Evolutionary conservation across 208 protist genomes (phyloP), one percentile per base, ranked within the genome.

Genomic region (Angomonas deanei): DNA sequence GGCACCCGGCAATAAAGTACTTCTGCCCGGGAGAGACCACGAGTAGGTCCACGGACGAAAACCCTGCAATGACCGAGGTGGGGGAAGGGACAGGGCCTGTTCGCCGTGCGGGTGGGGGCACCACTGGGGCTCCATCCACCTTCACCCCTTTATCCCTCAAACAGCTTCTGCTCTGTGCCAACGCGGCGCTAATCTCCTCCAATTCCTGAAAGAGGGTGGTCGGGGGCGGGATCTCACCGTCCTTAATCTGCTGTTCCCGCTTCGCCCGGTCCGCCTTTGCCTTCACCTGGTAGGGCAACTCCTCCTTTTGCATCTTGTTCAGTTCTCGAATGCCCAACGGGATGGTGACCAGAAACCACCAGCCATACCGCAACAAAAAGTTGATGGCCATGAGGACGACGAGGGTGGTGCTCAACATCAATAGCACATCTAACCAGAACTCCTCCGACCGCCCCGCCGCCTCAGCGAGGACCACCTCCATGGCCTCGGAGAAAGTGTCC

Each of bases 1-100:
- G 74, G 58, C 81, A 84, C 13, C 78, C 71, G 15, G 88, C 72
- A n/a, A 92, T 66, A 24, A 92, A 42, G 60, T 76, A 85, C 30
- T 70, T 61, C 64, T 88, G 76, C 8, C 65, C 72, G 10, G 85
- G 82, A n/a, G 85, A 92, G 21, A 73, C 58, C 39, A 82, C 33
- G 47, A 92, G 52, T 23, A 86, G 39, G 59, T 92, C 78, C 47
- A 92, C 85, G 26, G 79, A 59, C 4, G 81, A 72, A 31, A 80
- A 75, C 24, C 85, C 85, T 38, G 76, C 73, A 11, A 92, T 52
- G 15, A 79, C 60, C 39, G 79, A 92, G 46, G 68, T 66, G 50
- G 77, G 77, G 28, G 59, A 26, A 17, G 64, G 53, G 28, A 19
- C 15, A 17, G 57, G 2, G 2, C 34, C 34, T 3, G 15, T 19